Percentiles rank a stretch among this genome's conserved stretches.
phyloP scores from a whole-genome alignment of 2,329 filamentous ascomycete genomes.

The Didymella pomorum region DNA sequence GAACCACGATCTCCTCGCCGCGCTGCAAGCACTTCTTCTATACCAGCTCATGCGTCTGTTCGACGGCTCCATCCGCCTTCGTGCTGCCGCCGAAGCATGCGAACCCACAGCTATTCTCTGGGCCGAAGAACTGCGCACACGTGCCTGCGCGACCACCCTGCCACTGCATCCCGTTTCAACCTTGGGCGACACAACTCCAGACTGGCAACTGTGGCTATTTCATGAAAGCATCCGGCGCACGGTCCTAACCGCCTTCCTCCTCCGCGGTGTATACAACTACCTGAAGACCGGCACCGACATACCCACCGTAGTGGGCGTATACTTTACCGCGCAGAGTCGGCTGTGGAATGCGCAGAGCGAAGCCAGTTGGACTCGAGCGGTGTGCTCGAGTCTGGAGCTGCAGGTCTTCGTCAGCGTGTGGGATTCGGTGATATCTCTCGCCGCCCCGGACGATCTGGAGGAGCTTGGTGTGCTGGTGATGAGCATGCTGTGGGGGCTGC shows the following conservation, averaged over 20 bases:
- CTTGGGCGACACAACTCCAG: neutral
- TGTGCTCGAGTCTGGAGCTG: neutral
- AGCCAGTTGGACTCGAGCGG: neutral
- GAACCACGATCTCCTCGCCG: neutral
- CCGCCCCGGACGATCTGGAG: conserved; percentile 23
- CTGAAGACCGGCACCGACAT: conserved; percentile 21
- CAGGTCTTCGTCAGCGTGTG: conserved; percentile 3
- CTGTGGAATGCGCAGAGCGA: conserved; percentile 9
- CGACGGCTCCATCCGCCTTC: neutral
- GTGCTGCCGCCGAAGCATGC: neutral
- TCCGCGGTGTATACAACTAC: conserved; percentile 43
- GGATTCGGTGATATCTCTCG: conserved; percentile 5
- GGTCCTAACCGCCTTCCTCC: conserved; percentile 40
- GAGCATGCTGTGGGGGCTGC: conserved; percentile 24
- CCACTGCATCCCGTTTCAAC: neutral
- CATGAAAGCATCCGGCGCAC: conserved; percentile 45
- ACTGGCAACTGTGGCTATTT: conserved; percentile 30
- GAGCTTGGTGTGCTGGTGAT: conserved; percentile 28
- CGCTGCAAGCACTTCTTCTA: neutral
- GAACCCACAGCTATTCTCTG: neutral
- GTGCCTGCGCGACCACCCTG: neutral
- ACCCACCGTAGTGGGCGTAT: conserved; percentile 4
- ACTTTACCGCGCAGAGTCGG: conserved; percentile 22
- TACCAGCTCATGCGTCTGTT: conserved; percentile 7
- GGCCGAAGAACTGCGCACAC: conserved; percentile 1